These are phyloP conservation scores for Pseudodiploospora longispora DNA, from an alignment of 2,329 filamentous ascomycete species.

Conservation along the genomic window DNA sequence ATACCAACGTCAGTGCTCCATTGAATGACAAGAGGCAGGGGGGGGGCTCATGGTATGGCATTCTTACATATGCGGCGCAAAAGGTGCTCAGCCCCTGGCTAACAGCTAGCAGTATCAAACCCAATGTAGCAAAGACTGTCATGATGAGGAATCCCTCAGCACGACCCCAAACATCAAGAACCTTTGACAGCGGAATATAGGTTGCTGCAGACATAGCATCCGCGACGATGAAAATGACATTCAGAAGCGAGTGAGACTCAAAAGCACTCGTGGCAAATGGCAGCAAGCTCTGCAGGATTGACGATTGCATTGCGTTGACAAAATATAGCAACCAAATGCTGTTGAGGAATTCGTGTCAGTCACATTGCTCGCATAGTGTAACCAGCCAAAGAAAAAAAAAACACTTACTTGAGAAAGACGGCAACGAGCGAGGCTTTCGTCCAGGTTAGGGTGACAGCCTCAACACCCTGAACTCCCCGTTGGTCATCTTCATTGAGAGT, in stretches of 20 bases:
- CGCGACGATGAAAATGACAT: constrained; percentile 45
- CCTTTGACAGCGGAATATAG: constrained; percentile 54
- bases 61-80: constrained; percentile 40
- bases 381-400: not conserved
- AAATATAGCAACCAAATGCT: constrained; percentile 42
- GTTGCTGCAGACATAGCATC: constrained; percentile 48
- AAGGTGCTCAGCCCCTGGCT: constrained; percentile 35
- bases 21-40: no score
- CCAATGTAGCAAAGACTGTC: constrained; percentile 37
- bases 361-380: not conserved
- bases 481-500: constrained; percentile 17
- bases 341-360: constrained; percentile 6
- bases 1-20: not conserved
- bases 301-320: constrained; percentile 39
- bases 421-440: constrained; percentile 26
- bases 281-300: constrained; percentile 31
- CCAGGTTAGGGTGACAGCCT: constrained; percentile 35
- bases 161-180: constrained; percentile 56
- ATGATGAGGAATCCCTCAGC: constrained; percentile 51
- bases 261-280: constrained; percentile 44
- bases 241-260: constrained; percentile 43
- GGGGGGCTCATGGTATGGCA: no score
- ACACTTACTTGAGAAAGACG: constrained; percentile 24
- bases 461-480: constrained; percentile 31
- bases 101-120: constrained; percentile 53